A percentile compares a stretch with the other conserved stretches of the same genome.
Conservation (phyloP, 768 basidiomycete species). For the Rhodosporidiobolus odoratus region DNA sequence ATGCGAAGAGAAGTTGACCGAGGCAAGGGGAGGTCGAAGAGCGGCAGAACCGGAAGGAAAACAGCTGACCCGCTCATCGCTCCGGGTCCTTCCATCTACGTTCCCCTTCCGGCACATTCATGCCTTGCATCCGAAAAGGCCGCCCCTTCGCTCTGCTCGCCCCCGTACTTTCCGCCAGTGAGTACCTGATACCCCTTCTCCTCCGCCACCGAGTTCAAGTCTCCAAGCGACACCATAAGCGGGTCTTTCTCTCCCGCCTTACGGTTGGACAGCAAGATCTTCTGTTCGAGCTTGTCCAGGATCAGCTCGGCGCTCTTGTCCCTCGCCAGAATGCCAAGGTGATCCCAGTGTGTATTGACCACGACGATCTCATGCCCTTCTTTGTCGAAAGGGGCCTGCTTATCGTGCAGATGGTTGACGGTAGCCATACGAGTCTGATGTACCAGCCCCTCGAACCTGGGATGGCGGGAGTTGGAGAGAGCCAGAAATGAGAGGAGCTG, state of each 20-base stretch:
- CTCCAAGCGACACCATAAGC: slow-evolving; percentile 44
- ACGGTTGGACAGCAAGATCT: slow-evolving; percentile 29
- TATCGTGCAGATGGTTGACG: slow-evolving; percentile 35
- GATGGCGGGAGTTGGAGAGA: slow-evolving; percentile 44
- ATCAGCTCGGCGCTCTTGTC: slow-evolving; percentile 44
- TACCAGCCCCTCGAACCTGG: slow-evolving; percentile 47
- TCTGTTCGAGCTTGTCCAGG: slow-evolving; percentile 30
- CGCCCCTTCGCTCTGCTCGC: too few species aligned
- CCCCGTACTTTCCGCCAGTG: slow-evolving; percentile 26
- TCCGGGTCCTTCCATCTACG: slow-evolving; percentile 1
- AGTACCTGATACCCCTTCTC: slow-evolving; percentile 46
- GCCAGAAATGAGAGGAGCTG: slow-evolving; percentile 43
- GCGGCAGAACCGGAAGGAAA: background rate
- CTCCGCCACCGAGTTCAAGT: slow-evolving; percentile 46
- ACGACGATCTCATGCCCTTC: slow-evolving; percentile 38
- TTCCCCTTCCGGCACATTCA: slow-evolving; percentile 14
- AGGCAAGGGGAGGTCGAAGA: background rate
- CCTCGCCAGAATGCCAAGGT: slow-evolving; percentile 43
- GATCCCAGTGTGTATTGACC: slow-evolving; percentile 47
- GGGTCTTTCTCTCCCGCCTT: slow-evolving; percentile 20
- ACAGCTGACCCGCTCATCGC: slow-evolving; percentile 16
- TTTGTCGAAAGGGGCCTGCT: too few species aligned
- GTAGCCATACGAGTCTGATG: slow-evolving; percentile 46
- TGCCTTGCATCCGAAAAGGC: slow-evolving; percentile 35
- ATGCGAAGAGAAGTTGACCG: background rate